A percentile compares a stretch with the other conserved stretches of the same genome.
phyloP scores from a whole-genome alignment of 2,329 filamentous ascomycete species.

The Periconia sp. region DNA sequence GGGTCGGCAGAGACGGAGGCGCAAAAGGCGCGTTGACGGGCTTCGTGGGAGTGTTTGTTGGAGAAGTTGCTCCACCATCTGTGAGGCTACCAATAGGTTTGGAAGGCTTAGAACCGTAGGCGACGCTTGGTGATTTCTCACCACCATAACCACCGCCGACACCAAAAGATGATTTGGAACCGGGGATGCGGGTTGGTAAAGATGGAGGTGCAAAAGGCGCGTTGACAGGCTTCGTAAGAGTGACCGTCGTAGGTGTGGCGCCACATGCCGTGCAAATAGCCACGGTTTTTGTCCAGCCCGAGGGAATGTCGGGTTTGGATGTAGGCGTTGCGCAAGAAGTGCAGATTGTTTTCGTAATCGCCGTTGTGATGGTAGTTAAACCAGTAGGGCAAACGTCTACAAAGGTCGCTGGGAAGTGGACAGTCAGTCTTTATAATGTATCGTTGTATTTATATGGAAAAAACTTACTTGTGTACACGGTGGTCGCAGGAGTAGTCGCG shows the following conservation, averaged over 20 bases:
- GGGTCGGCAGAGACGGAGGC: too few relatives aligned
- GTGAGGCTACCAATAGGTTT: too few relatives aligned
- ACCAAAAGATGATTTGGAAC: too few relatives aligned
- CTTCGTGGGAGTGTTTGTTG: too few relatives aligned
- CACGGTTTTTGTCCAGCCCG: slow-evolving; percentile 36
- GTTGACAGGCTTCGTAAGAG: slow-evolving; percentile 33
- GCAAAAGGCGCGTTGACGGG: too few relatives aligned
- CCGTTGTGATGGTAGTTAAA: slow-evolving; percentile 34
- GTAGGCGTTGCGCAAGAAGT: slow-evolving; percentile 21
- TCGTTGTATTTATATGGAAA: too few relatives aligned
- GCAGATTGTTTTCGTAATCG: slow-evolving; percentile 34
- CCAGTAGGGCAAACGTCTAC: slow-evolving; percentile 41
- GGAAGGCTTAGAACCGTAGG: too few relatives aligned
- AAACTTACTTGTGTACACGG: slow-evolving; percentile 22
- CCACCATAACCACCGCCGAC: too few relatives aligned
- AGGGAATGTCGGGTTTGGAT: slow-evolving; percentile 20
- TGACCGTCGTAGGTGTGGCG: slow-evolving; percentile 31
- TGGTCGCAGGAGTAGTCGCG: slow-evolving; percentile 16
- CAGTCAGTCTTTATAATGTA: neutral
- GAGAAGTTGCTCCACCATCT: too few relatives aligned
- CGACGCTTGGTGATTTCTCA: too few relatives aligned
- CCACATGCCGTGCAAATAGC: slow-evolving; percentile 27
- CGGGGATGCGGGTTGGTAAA: too few relatives aligned
- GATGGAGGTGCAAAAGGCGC: slow-evolving; percentile 2
- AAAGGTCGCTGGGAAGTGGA: slow-evolving; percentile 23